Evolutionary conservation across 1,139 yeast species (phyloP).

Genomic region (Taphrina confusa): DNA sequence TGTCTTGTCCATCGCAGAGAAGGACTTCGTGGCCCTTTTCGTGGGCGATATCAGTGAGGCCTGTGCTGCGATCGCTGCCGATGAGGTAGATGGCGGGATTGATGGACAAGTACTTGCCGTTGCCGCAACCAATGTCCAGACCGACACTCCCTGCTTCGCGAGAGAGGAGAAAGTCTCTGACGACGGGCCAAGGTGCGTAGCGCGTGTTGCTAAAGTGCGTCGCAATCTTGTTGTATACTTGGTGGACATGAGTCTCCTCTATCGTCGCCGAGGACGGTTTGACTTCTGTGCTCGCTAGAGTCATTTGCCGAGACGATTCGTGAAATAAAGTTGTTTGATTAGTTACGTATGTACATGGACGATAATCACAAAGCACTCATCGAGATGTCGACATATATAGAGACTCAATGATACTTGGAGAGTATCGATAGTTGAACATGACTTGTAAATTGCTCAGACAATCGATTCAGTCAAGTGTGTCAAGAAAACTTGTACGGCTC

Average conservation of each 20-base stretch:
- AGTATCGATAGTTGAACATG: too few species aligned
- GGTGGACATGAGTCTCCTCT: slow-evolving; percentile 80
- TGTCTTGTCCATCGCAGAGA: slow-evolving; percentile 71
- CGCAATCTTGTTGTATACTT: slow-evolving; percentile 89
- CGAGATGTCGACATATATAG: too few species aligned
- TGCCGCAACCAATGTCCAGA: slow-evolving; percentile 81
- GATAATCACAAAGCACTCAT: too few species aligned
- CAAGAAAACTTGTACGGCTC: too few species aligned
- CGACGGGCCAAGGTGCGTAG: slow-evolving; percentile 98
- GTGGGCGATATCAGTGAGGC: slow-evolving; percentile 71
- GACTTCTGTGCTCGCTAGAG: slow-evolving; percentile 16
- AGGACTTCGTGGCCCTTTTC: slow-evolving; percentile 53
- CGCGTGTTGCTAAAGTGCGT: slow-evolving; percentile 88
- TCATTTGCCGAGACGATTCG: too few species aligned
- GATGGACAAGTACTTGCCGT: slow-evolving; percentile 82
- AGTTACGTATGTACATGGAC: too few species aligned
- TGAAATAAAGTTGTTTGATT: too few species aligned
- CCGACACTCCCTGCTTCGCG: slow-evolving; percentile 55
- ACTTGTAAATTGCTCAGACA: too few species aligned
- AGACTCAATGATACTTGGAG: too few species aligned
- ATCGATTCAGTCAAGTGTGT: too few species aligned
- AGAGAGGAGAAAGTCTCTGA: slow-evolving; percentile 61
- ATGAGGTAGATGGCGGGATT: slow-evolving; percentile 67
- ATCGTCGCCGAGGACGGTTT: slow-evolving; percentile 20
- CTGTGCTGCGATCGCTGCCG: slow-evolving; percentile 76